Conservation (phyloP, 2,329 filamentous ascomycete genomes). For the Aspergillus sp. region DNA sequence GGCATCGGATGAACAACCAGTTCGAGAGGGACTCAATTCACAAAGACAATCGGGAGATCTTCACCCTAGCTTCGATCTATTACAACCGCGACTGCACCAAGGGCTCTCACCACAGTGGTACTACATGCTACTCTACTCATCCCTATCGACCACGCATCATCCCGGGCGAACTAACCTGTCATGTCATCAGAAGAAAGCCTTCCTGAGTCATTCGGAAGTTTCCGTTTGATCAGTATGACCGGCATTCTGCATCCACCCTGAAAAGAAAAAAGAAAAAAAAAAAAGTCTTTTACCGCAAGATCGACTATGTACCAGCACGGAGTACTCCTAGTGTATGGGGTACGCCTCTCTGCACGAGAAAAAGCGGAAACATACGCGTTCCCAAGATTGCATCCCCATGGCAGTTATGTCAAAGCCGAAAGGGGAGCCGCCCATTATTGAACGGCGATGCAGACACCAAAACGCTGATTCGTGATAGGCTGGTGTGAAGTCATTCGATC, state of each 20-base stretch:
- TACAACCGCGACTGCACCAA: slow-evolving; percentile 7
- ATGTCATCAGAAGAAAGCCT: slow-evolving; percentile 8
- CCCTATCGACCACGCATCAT: slow-evolving; percentile 11
- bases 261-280: too few relatives aligned
- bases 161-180: slow-evolving; percentile 14
- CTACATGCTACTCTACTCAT: slow-evolving; percentile 11
- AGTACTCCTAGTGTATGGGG: too few relatives aligned
- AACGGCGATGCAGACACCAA: neutral
- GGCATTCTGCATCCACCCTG: slow-evolving; percentile 10
- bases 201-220: slow-evolving; percentile 14
- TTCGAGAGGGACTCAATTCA: slow-evolving; percentile 1
- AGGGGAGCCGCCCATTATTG: neutral
- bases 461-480: neutral
- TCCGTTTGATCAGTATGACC: slow-evolving; percentile 14
- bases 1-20: slow-evolving; percentile 2
- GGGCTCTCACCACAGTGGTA: neutral
- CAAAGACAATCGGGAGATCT: slow-evolving; percentile 15
- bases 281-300: too few relatives aligned
- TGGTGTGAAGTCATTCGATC: neutral
- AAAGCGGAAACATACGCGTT: slow-evolving; percentile 6
- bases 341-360: slow-evolving; percentile 3
- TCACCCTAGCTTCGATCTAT: slow-evolving; percentile 16
- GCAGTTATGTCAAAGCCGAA: neutral
- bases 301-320: too few relatives aligned
- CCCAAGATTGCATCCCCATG: neutral